Base-by-base conservation (phyloP, 139 green algal species). In the Haematococcus sp. region DNA sequence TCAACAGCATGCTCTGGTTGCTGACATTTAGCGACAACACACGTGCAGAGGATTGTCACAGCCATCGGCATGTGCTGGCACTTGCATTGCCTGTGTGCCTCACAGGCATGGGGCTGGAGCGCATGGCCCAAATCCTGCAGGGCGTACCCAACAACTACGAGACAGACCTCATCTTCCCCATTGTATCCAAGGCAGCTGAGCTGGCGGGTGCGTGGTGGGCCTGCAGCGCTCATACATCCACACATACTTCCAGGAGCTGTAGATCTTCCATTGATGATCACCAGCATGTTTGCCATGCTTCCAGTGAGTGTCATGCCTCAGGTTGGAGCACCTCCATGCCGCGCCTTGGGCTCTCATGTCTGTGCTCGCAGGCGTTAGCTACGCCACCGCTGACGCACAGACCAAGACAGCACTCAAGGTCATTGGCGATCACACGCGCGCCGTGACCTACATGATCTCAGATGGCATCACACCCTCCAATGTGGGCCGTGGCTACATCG, bases 81-180 rank as follows among this genome's bases (percentile, higher is more conserved):
- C n/a, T n/a, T n/a, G n/a, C n/a, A n/a, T n/a, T n/a, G n/a, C n/a
- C n/a, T n/a, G n/a, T n/a, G n/a, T n/a, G n/a, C n/a, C n/a, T n/a
- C n/a, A n/a, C n/a, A 49, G 94, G 94, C 46, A 88, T 98, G 86
- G 94, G 94, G 1, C 84, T 98, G 49, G 94, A 98, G 83, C 85
- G 94, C 34, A 93, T 98, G 85, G 93, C 94, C 2, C 94, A 97
- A 86, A 97, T 98, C 64, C 84, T 98, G 74, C 91, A 95, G 83
- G 76, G 77, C 28, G 87, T 91, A 15, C 83, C 87, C 35, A 97
- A 96, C 88, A 97, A 98, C 81, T 98, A 97, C 73, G 93, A 98
- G 83, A 98, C 93, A 0, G 94, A 98, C 77, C 85, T 98, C 22
- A 94, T 98, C 76, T 87, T 91, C 54, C 93, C 93, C 25, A 94